These are phyloP conservation scores for Paracoccidioides lutzii DNA, from an alignment of 2,329 filamentous ascomycete genomes.

Conservation along the genomic window DNA sequence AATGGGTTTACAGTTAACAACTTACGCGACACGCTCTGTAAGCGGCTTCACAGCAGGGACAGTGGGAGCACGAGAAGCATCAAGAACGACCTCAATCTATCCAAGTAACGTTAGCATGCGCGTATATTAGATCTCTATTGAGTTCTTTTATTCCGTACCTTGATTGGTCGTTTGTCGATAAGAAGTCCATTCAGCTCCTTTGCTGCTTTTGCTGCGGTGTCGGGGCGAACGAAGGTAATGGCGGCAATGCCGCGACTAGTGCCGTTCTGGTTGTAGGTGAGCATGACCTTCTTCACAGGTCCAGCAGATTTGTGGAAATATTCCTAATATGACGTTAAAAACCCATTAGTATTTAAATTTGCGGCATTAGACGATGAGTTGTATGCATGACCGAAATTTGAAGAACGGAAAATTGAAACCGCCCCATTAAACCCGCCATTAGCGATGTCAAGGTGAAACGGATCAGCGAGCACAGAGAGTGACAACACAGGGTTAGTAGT, in stretches of 20 bases:
- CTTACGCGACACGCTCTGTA: conserved; percentile 68
- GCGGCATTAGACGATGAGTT: conserved; percentile 6
- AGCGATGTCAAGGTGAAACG: conserved; percentile 19
- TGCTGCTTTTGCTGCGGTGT: conserved; percentile 74
- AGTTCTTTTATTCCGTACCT: conserved; percentile 42
- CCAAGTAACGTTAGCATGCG: conserved; percentile 10
- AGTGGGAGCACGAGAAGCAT: conserved; percentile 57
- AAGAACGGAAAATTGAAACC: conserved; percentile 11
- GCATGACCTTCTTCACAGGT: conserved; percentile 76
- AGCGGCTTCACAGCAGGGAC: conserved; percentile 59
- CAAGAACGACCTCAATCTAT: conserved; percentile 82
- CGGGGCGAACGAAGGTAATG: conserved; percentile 68
- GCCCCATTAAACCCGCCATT: conserved; percentile 9
- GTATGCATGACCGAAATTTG: conserved; percentile 11
- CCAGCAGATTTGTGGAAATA: conserved; percentile 85
- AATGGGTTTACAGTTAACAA: conserved; percentile 14
- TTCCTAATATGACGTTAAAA: conserved; percentile 58
- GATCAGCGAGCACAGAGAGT: conserved; percentile 52
- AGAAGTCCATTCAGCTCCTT: conserved; percentile 74
- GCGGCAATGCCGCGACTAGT: conserved; percentile 85
- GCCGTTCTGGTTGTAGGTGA: conserved; percentile 87
- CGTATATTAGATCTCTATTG: not conserved
- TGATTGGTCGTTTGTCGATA: conserved; percentile 82
- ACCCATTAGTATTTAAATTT: conserved; percentile 33
- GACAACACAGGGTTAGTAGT: conserved; percentile 33